Evolutionary conservation across 768 basidiomycete species (phyloP), one percentile per base, ranked within the genome.

Genomic region (Psilocybe cubensis): DNA sequence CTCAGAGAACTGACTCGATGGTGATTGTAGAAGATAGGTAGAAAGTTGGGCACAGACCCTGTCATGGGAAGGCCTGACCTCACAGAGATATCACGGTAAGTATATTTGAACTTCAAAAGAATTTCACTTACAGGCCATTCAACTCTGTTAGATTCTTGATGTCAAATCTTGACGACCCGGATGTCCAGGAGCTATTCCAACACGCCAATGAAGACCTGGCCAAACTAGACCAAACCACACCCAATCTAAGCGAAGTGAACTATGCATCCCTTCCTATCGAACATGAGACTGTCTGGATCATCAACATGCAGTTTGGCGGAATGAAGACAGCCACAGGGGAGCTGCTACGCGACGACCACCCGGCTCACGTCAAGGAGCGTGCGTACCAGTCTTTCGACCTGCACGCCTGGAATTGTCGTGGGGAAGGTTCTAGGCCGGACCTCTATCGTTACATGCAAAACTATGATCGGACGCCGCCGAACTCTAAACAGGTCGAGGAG

Each of bases 401-500:
- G 35, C 35, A 38, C 31, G 12, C 12, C 31, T 33, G 12, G 12
- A 7, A 33, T 33, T 33, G 31, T 33, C 31, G 31, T 33, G 6
- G 24, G 24, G 45, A 25, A n/a, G 27, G 28, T n/a, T n/a, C n/a
- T n/a, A n/a, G n/a, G n/a, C n/a, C n/a, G 4, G 46, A 27, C 23
- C 8, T n/a, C 8, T 48, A n/a, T n/a, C 46, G 27, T 29, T 28
- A 9, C 2, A 43, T 42, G 47, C 21, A 53, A 6, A 20, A 47
- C 12, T 58, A 40, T 21, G 31, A 28, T 18, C 45, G 33, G 4
- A 28, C 49, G 6, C 51, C 57, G 6, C 51, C 57, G 6, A 17
- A 23, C 31, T 49, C 57, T 5, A 41, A 48, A n/a, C 35, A 53
- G 28, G 38, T 58, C 24, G 45, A 58, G 43, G 20, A 53, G 57